These are phyloP conservation scores for Jamesozyma gamospora DNA, from an alignment of 805 yeast species.

Conservation along the genomic window DNA sequence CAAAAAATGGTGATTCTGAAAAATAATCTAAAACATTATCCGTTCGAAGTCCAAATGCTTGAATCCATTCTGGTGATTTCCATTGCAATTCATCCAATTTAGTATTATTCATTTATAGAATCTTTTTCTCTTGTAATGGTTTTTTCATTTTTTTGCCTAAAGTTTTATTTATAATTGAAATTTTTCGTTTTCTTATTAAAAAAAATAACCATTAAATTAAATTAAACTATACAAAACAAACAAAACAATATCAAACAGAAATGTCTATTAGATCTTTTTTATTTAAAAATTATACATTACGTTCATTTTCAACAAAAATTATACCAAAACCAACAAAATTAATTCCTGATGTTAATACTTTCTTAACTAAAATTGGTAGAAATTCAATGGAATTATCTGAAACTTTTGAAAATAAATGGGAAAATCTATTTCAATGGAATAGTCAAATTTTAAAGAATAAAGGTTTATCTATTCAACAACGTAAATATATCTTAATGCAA, in stretches of 20 bases:
- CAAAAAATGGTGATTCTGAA: constrained; percentile 89
- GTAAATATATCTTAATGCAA: constrained; percentile 70
- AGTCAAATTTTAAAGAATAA: constrained; percentile 53
- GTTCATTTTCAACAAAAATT: too few species aligned
- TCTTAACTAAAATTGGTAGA: constrained; percentile 73
- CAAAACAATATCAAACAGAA: not conserved
- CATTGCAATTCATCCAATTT: constrained; percentile 83
- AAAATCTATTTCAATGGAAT: constrained; percentile 47
- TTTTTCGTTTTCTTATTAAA: not conserved
- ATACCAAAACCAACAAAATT: constrained; percentile 42
- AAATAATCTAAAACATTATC: constrained; percentile 91
- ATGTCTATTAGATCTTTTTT: not conserved
- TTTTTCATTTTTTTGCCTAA: too few species aligned
- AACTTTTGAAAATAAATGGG: constrained; percentile 61
- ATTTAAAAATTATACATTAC: too few species aligned
- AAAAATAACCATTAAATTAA: too few species aligned
- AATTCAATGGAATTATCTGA: constrained; percentile 57
- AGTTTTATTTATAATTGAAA: too few species aligned
- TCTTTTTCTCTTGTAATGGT: too few species aligned
- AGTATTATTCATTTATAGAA: too few species aligned
- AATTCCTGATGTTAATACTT: constrained; percentile 63
- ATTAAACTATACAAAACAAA: too few species aligned
- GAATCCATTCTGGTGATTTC: constrained; percentile 97
- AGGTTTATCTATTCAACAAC: constrained; percentile 64
- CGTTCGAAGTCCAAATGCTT: constrained; percentile 72